Evolutionary conservation across 1,284 basidiomycete species (phyloP), one percentile per base, ranked within the genome.

Genomic region (Malassezia dermatis): DNA sequence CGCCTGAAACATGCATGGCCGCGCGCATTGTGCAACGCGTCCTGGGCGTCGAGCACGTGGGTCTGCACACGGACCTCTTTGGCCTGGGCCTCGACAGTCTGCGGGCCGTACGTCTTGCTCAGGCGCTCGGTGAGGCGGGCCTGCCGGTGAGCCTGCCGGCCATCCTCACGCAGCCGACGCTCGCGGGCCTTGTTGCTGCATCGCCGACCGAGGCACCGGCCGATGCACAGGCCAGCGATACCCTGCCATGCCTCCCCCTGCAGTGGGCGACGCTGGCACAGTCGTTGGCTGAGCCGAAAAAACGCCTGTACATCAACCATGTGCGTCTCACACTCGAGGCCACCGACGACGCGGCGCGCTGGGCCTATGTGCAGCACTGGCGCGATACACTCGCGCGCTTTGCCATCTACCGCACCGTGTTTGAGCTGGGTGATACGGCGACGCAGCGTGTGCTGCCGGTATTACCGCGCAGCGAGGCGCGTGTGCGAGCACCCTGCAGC

Each of bases 71-170:
- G 17, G 60, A 64, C 48, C 60, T 72, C 23, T 66, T 69, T 57
- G 59, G 62, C 40, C 47, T 62, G 0, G 69, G 69, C 3, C 51
- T 72, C 35, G 69, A 72, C 50, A 70, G 67, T 37, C 54, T 72
- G 40, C 58, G 57, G 5, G 66, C 67, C 13, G 64, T 72, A 17
- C 60, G 62, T 2, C 54, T 72, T 30, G 56, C 59, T 5, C 56
- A 56, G 24, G 58, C 59, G 51, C 59, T 72, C 45, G 45, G 57
- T 7, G 58, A 61, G 45, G 42, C 41, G 3, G 60, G 60, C 17
- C 42, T 55, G 26, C 19, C 57, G 7, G 58, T 59, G 12, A 54
- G 58, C 15, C 61, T 64, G 15, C 51, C 62, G 3, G 41, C 53
- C 13, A 51, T 69, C 15, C 59, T 71, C 53, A 51, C 57, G 23